Evolutionary conservation across 2,329 filamentous ascomycete species (phyloP), one percentile per base, ranked within the genome.

Genomic region (Blumeria graminis): DNA sequence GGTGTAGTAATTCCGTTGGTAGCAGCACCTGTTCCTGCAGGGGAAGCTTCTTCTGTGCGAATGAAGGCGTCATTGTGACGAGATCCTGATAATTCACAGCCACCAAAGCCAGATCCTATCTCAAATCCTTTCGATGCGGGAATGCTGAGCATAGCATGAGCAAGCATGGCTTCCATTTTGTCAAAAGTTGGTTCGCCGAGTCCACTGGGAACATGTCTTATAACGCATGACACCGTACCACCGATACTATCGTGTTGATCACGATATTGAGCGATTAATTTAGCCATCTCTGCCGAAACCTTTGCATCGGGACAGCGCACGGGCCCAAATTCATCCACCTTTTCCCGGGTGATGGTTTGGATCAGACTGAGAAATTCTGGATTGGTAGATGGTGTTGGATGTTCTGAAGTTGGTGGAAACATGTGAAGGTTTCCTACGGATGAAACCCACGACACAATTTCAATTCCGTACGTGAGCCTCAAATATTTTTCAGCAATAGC

Each of bases 61-160:
- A 90, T 72, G 69, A 94, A 94, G 56, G 85, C 74, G 69, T 96
- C 90, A 68, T 96, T 96, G 76, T 96, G 89, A 56, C 76, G 76
- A n/a, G 84, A 92, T 22, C 92, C 90, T 1, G 84, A 83, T 41
- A 96, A 76, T 67, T 89, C 84, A 65, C 84, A 84, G 58, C 92
- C 90, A 55, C 76, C 81, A 68, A 96, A 96, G 11, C 92, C 92
- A 56, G 86, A 94, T 56, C 92, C 92, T 61, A 96, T 82, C 68
- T 96, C 90, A 66, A 96, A 96, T 56, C 84, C 90, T 72, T 96
- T 98, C 39, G 85, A 90, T 3, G 92, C 88, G 5, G 92, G 92
- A 64, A 96, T 94, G 67, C 81, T 87, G 60, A 96, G 77, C 86
- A 98, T 96, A 54, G 86, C 92, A 66, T 96, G 90, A 32, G 80